A percentile compares a stretch with the other conserved stretches of the same genome.
Evolutionary conservation across 2,329 filamentous ascomycete genomes (phyloP).

Genomic region (Clarireedia paspali): DNA sequence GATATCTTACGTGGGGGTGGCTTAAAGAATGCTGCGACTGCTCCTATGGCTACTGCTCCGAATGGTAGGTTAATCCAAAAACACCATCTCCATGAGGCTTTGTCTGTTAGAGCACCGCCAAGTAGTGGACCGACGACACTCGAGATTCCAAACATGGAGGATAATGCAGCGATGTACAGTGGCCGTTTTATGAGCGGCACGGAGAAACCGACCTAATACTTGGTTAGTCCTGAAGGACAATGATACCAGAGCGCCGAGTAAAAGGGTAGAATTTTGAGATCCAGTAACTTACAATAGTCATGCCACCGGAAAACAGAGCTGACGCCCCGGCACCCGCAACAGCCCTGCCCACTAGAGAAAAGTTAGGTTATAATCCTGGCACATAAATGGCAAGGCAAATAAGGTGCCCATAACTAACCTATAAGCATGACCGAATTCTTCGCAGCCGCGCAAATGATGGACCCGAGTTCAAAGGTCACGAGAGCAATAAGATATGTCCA

Average conservation of each 20-base stretch:
- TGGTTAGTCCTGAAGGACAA: conserved; percentile 19
- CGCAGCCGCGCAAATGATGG: conserved; percentile 30
- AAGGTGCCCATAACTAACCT: not conserved
- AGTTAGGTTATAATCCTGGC: not conserved
- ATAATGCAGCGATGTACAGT: conserved; percentile 28
- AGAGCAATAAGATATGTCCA: conserved; percentile 27
- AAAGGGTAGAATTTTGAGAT: not conserved
- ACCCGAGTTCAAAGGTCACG: conserved; percentile 31
- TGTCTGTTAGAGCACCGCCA: conserved; percentile 32
- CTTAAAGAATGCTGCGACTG: conserved; percentile 38
- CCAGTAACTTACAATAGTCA: conserved; percentile 5
- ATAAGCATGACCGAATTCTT: conserved; percentile 31
- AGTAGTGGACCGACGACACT: conserved; percentile 31
- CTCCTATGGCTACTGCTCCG: conserved; percentile 32
- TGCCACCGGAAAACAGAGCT: conserved; percentile 29
- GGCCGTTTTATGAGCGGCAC: conserved; percentile 26
- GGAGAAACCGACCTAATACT: conserved; percentile 31
- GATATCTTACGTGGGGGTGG: conserved; percentile 30
- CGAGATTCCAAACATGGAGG: conserved; percentile 29
- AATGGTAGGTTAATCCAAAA: conserved; percentile 35
- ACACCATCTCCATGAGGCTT: conserved; percentile 34
- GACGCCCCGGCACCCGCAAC: conserved; percentile 29
- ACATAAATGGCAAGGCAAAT: not conserved
- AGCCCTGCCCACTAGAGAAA: conserved; percentile 26
- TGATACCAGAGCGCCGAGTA: not conserved